These are phyloP conservation scores for Sporothrix pseudoabietina DNA, from an alignment of 2,329 filamentous ascomycete species.

Conservation along the genomic window DNA sequence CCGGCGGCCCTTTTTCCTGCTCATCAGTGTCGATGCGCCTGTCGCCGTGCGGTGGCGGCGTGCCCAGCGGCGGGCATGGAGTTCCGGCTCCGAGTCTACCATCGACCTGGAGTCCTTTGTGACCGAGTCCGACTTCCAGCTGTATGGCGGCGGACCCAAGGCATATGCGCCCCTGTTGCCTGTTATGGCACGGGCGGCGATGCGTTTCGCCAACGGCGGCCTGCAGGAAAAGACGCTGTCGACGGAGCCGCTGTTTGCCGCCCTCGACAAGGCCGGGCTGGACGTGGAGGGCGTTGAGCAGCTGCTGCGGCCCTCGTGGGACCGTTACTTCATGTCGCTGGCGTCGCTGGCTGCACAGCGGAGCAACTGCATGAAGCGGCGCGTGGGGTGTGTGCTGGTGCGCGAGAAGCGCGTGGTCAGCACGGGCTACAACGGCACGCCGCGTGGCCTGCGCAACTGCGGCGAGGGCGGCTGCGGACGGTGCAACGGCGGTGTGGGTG, in stretches of 20 bases:
- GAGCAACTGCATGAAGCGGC: constrained; percentile 97
- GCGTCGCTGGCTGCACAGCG: constrained; percentile 86
- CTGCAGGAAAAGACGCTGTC: constrained; percentile 55
- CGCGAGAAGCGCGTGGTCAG: constrained; percentile 83
- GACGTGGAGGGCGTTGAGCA: constrained; percentile 61
- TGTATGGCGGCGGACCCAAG: constrained; percentile 62
- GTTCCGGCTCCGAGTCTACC: background rate
- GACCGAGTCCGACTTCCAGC: constrained; percentile 66
- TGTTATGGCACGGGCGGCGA: constrained; percentile 76
- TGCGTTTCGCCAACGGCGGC: constrained; percentile 79
- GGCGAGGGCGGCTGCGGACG: constrained; percentile 86
- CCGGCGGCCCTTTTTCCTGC: constrained; percentile 85
- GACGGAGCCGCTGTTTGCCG: constrained; percentile 69
- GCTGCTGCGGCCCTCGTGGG: constrained; percentile 87
- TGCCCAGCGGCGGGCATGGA: constrained; percentile 52
- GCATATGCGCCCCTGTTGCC: constrained; percentile 63
- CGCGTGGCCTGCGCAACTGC: constrained; percentile 84
- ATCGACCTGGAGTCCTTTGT: constrained; percentile 58
- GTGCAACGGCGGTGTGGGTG: constrained; percentile 74
- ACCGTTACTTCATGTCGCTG: constrained; percentile 98
- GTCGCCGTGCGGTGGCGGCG: constrained; percentile 81
- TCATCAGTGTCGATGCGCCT: constrained; percentile 89
- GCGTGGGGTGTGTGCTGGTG: constrained; percentile 92
- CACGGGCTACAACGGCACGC: constrained; percentile 98
- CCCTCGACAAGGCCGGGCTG: constrained; percentile 74